Conservation (phyloP, 1,139 yeast species). For the Hanseniaspora sp. region DNA sequence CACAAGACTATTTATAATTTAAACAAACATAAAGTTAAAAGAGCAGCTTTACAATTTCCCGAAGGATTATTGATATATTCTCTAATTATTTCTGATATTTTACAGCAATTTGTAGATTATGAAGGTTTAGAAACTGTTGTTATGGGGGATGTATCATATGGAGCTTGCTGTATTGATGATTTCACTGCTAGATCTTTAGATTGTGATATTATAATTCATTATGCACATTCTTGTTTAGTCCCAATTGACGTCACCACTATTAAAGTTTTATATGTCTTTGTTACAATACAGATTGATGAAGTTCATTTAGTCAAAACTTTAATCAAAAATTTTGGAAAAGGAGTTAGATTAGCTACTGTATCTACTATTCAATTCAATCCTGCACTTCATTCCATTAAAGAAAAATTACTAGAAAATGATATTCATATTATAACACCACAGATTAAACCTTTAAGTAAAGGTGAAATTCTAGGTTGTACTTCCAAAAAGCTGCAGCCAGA, state of each 20-base stretch:
- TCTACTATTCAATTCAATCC: constrained; percentile 97
- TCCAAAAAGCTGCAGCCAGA: constrained; percentile 50
- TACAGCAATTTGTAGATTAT: constrained; percentile 70
- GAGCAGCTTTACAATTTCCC: constrained; percentile 94
- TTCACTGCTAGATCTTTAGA: constrained; percentile 85
- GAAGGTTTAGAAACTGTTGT: constrained; percentile 63
- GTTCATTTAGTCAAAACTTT: constrained; percentile 69
- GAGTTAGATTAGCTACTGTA: constrained; percentile 62
- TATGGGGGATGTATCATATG: constrained; percentile 98
- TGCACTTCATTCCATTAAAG: constrained; percentile 68
- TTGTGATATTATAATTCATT: constrained; percentile 90
- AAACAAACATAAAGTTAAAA: constrained; percentile 54
- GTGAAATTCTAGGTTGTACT: constrained; percentile 94
- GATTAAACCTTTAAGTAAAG: constrained; percentile 82
- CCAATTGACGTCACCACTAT: constrained; percentile 87
- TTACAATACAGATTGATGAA: constrained; percentile 81
- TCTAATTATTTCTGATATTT: constrained; percentile 72
- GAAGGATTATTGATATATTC: constrained; percentile 88
- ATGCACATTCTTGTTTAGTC: constrained; percentile 93
- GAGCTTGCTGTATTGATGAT: constrained; percentile 97
- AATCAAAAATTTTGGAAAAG: constrained; percentile 52
- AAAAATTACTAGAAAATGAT: constrained; percentile 41
- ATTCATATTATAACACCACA: constrained; percentile 69
- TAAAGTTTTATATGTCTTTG: constrained; percentile 88
- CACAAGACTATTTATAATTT: constrained; percentile 95